Evolutionary conservation across 345 rosid genomes (phyloP), one percentile per base, ranked within the genome.

Genomic region (Pseudoturritis turrita): DNA sequence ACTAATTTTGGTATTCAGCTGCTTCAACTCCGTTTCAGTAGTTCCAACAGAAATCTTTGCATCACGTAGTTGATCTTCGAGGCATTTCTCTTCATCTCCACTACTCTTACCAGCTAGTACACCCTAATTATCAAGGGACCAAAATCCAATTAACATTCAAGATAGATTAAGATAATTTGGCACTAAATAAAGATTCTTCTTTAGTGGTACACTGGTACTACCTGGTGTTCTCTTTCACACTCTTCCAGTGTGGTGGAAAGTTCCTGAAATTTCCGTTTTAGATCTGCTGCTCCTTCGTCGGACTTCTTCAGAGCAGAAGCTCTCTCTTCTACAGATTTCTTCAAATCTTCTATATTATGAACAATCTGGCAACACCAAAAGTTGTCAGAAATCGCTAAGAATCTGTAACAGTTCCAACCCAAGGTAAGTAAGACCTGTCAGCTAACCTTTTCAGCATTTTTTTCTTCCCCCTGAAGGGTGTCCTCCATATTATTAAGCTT

Each of bases 81-180:
- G 89, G 85, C 99, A 95, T 78, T 95, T 95, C 70, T 91, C 99
- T 75, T 95, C 99, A 77, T 84, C 83, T 21, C 96, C 97, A 71
- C 82, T 89, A 77, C 96, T 91, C 77, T 95, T 95, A 36, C 99
- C 99, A 85, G 94, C 97, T 60, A 91, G 81, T 53, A 95, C 87
- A 25, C 98, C 99, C 98, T 95, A 74, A 68, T 40, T 51, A 75
- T 68, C 75, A 56, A 52, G 76, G 37, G 56, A 43, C 15, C 75
- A 65, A 61, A 58, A 41, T 37, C 17, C 14, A 39, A 60, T 64
- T 41, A 72, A 72, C 74, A 77, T 29, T 8, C 37, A 28, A 64
- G 23, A 71, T 7, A 31, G 28, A 21, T 41, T 49, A 28, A 51
- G 18, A 74, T n/a, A 13, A 26, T 47, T n/a, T 53, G 49, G 53